phyloP scores from a whole-genome alignment of 2,329 filamentous ascomycete genomes.

The Clarireedia homoeocarpa region DNA sequence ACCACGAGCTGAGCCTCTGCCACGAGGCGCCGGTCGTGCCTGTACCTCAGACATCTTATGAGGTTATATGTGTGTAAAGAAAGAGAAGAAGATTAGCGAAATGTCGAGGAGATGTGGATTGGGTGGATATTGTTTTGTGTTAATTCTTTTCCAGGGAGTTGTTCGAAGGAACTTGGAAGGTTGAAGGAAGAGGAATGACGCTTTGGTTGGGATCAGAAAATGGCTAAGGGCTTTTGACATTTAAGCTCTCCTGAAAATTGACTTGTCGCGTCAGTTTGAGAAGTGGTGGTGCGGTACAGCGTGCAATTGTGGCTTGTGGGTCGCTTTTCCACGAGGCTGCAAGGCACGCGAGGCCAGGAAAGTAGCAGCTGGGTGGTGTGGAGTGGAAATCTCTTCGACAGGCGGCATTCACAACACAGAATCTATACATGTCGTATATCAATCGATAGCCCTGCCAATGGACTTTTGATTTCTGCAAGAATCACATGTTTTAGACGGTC shows the following conservation, averaged over 20 bases:
- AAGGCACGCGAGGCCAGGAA: too few species aligned
- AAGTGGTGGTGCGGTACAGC: background rate
- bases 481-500: too few species aligned
- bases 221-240: constrained; percentile 6
- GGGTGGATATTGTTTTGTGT: constrained; percentile 5
- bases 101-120: constrained; percentile 12
- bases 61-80: constrained; percentile 19
- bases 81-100: constrained; percentile 18
- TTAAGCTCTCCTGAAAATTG: constrained; percentile 12
- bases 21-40: constrained; percentile 76
- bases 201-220: constrained; percentile 5
- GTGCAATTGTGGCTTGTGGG: background rate
- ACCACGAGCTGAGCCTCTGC: constrained; percentile 83
- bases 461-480: too few species aligned
- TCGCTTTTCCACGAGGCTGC: background rate
- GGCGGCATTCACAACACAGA: too few species aligned
- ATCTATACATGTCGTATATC: too few species aligned
- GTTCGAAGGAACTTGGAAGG: background rate
- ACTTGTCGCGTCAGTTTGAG: constrained; percentile 3
- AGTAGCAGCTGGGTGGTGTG: too few species aligned
- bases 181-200: constrained; percentile 6
- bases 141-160: background rate
- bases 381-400: too few species aligned
- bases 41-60: constrained; percentile 77
- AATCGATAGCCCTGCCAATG: too few species aligned